These are phyloP conservation scores for Bjerkandera adusta DNA, from an alignment of 1,284 basidiomycete species.

Conservation along the genomic window DNA sequence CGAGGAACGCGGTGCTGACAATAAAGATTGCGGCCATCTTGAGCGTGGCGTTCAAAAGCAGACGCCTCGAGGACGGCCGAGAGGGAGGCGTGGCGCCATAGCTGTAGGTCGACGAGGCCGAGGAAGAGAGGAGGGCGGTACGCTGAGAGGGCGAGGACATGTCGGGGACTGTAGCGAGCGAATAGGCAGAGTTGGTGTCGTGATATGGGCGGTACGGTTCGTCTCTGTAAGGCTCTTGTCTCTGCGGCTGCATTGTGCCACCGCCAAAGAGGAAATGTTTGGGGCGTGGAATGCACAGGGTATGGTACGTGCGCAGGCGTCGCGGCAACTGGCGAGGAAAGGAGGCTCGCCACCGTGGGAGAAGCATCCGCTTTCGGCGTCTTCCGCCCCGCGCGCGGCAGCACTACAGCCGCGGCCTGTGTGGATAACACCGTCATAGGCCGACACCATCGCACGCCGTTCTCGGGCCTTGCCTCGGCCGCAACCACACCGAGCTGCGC, in stretches of 20 bases:
- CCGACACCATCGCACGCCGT: too few relatives aligned
- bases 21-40: constrained; percentile 82
- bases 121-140: constrained; percentile 31
- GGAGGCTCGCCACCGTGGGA: constrained; percentile 11
- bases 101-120: constrained; percentile 31
- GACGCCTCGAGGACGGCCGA: constrained; percentile 39
- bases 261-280: neutral
- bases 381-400: constrained; percentile 1
- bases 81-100: constrained; percentile 56
- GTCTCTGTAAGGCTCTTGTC: constrained; percentile 1
- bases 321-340: too few relatives aligned
- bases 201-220: constrained; percentile 14
- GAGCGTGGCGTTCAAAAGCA: constrained; percentile 75
- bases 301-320: too few relatives aligned
- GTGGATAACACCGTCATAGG: too few relatives aligned
- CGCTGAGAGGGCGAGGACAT: constrained; percentile 28
- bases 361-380: neutral
- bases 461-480: neutral
- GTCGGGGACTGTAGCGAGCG: constrained; percentile 53
- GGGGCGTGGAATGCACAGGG: too few relatives aligned
- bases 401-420: too few relatives aligned
- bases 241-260: constrained; percentile 10
- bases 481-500: neutral
- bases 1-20: constrained; percentile 66
- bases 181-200: constrained; percentile 58